A percentile compares a stretch with the other conserved stretches of the same genome.
These are phyloP conservation scores for Suhomyces sp. DNA, from an alignment of 805 yeast species.

Conservation along the genomic window DNA sequence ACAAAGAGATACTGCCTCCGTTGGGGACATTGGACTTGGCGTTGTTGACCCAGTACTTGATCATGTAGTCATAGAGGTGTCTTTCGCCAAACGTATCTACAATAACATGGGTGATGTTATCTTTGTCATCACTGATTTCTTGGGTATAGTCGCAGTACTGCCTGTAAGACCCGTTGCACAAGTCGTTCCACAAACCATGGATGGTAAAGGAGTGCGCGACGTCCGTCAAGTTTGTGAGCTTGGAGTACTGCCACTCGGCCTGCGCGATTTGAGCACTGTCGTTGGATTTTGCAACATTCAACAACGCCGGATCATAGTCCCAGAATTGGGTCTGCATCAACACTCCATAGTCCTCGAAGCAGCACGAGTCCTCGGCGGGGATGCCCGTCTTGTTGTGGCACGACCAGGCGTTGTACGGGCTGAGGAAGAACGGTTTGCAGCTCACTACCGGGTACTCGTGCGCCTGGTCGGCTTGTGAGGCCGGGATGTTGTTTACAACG, in stretches of 20 bases:
- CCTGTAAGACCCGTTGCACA: constrained; percentile 38
- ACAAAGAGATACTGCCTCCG: constrained; percentile 32
- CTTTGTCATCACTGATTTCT: constrained; percentile 25
- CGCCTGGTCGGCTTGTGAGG: constrained; percentile 9
- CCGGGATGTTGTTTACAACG: constrained; percentile 11
- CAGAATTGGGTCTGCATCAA: constrained; percentile 43
- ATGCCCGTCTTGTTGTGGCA: constrained; percentile 19
- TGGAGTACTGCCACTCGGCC: constrained; percentile 3
- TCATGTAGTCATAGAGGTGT: constrained; percentile 28
- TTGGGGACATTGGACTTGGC: constrained; percentile 14
- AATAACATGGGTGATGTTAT: constrained; percentile 26
- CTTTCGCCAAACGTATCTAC: constrained; percentile 24
- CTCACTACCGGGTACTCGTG: constrained; percentile 13
- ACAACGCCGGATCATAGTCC: constrained; percentile 28
- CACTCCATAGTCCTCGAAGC: constrained; percentile 41
- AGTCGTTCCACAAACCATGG: constrained; percentile 46
- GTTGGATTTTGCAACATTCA: constrained; percentile 15
- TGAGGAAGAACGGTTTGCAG: constrained; percentile 13
- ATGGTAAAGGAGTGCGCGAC: constrained; percentile 36
- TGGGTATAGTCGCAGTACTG: constrained; percentile 34
- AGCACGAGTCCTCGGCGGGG: constrained; percentile 47
- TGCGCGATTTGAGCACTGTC: constrained; percentile 6
- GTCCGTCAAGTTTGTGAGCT: neutral
- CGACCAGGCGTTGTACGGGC: constrained; percentile 12
- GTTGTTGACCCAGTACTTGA: constrained; percentile 24